Base-by-base conservation (phyloP, 192 early-diverging fungal species). In the Umbelopsis ramanniana region DNA sequence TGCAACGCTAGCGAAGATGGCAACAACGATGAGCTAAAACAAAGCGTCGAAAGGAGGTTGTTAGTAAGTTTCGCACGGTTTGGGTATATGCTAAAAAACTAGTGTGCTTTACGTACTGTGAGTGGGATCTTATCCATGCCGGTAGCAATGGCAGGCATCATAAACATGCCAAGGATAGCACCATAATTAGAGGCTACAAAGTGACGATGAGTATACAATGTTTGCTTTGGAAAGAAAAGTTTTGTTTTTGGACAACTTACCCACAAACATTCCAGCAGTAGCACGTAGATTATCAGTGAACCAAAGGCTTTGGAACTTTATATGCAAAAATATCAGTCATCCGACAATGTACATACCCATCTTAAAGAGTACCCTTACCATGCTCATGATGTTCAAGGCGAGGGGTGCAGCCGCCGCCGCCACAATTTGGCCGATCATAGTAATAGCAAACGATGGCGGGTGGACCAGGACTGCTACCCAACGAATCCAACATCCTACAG, bases 131-230 rank as follows among this genome's bases (percentile, higher is more conserved):
- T 38, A 21, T 72, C 71, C 52, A 22, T 66, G 19, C 67, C 67
- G 7, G 66, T 72, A 5, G 76, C 70, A 21, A 77, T 69, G 6
- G 45, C 23, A 19, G 76, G 76, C 17, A 77, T 77, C 19, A 77
- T 14, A 66, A 77, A 73, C 71, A 73, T 68, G 9, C 67, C 76
- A 38, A 77, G 71, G 37, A 77, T 73, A 11, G 71, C 76, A 66
- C 76, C 76, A 52, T 77, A 77, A 19, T 77, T 77, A 7, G 71
- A 77, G 26, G 71, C 76, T 77, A 46, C 15, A 71, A 29, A 2
- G 11, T 2, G 37, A 50, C 0, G 45, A 33, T 60, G 17, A 46
- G 35, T 46, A 67, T 24, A 8, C 10, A 29, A 17, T 21, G 1
- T 29, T 29, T 21, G 23, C 12, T 29, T 14, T 33, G 23, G 11